phyloP scores from a whole-genome alignment of 2,329 filamentous ascomycete genomes.

The Hypoxylon sp. region DNA sequence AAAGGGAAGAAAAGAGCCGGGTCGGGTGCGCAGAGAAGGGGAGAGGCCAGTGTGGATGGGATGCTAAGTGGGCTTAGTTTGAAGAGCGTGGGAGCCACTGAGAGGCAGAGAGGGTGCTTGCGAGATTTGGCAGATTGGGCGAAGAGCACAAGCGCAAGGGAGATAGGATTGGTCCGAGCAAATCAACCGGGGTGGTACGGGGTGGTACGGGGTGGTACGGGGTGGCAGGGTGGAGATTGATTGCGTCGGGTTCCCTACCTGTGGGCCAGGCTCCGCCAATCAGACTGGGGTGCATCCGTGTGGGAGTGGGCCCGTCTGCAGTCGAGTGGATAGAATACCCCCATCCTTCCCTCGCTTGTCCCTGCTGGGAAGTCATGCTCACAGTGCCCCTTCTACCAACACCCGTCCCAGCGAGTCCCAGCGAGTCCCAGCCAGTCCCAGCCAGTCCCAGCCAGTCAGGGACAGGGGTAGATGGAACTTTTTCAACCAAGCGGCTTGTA shows the following conservation, averaged over 20 bases:
- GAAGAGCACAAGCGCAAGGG: conserved; percentile 39
- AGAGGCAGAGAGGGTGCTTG: conserved; percentile 10
- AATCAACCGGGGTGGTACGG: conserved; percentile 45
- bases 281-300: conserved; percentile 1
- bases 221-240: conserved; percentile 45
- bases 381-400: conserved; percentile 32
- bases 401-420: not conserved
- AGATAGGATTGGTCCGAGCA: conserved; percentile 42
- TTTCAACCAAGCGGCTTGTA: conserved; percentile 41
- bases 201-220: conserved; percentile 25
- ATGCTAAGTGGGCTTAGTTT: conserved; percentile 24
- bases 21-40: conserved; percentile 39
- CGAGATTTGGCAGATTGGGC: conserved; percentile 44
- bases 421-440: too few species aligned
- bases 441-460: not conserved
- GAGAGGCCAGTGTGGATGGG: conserved; percentile 28
- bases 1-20: conserved; percentile 36
- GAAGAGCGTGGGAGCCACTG: conserved; percentile 34
- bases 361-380: conserved; percentile 34
- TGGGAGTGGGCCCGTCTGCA: conserved; percentile 4
- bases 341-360: conserved; percentile 27
- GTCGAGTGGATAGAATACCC: conserved; percentile 30
- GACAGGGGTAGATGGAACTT: conserved; percentile 40
- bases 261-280: conserved; percentile 43
- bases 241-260: conserved; percentile 48